Conservation (phyloP, 257 asterid species). For the Nicotiana benthamiana region DNA sequence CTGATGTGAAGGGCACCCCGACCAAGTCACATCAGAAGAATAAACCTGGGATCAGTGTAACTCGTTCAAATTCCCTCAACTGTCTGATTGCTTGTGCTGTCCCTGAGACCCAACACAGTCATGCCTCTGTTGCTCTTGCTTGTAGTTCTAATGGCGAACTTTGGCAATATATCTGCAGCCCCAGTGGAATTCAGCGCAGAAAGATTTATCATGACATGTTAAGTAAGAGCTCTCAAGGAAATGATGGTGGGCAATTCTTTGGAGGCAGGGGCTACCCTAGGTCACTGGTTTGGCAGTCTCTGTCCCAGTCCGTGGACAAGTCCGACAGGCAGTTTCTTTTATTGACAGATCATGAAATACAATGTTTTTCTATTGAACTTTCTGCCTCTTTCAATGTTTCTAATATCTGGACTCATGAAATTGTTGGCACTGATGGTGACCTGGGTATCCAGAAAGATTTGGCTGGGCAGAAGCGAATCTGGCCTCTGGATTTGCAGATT, state of each 20-base stretch:
- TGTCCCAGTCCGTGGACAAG: conserved; percentile 29
- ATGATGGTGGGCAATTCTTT: conserved; percentile 34
- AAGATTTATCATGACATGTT: conserved; percentile 28
- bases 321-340: conserved; percentile 60
- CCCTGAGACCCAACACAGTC: conserved; percentile 30
- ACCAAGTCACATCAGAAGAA: conserved; percentile 31
- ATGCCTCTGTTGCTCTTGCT: conserved; percentile 62
- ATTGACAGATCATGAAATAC: conserved; percentile 69
- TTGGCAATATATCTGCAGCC: conserved; percentile 58
- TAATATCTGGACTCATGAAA: conserved; percentile 81
- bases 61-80: conserved; percentile 38
- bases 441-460: conserved; percentile 81
- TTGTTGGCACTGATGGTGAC: conserved; percentile 73
- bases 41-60: conserved; percentile 26
- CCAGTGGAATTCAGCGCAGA: conserved; percentile 45
- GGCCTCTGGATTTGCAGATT: conserved; percentile 86
- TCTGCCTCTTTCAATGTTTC: conserved; percentile 38
- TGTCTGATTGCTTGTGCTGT: conserved; percentile 70
- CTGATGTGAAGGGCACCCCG: conserved; percentile 28
- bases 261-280: conserved; percentile 77
- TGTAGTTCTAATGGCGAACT: conserved; percentile 70
- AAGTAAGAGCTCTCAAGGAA: conserved; percentile 27
- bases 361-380: conserved; percentile 50
- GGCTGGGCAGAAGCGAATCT: conserved; percentile 86
- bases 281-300: conserved; percentile 74